phyloP scores from a whole-genome alignment of 371 early-diverging fungal species.

The Catenaria anguillulae region DNA sequence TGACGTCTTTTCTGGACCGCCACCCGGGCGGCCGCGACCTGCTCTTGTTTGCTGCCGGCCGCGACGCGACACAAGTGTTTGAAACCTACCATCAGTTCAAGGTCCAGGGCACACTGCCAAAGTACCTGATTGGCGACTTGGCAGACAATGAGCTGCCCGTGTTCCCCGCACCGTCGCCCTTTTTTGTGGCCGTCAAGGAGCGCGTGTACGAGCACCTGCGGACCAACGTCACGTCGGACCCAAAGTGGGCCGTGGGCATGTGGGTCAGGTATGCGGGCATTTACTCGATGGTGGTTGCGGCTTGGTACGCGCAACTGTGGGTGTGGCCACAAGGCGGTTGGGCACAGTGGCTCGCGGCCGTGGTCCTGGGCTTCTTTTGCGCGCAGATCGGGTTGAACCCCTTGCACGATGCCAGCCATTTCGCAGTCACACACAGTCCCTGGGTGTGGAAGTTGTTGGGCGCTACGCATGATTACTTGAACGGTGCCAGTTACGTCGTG shows the following conservation, averaged over 20 bases:
- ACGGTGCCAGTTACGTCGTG: constrained; percentile 34
- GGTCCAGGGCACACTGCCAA: constrained; percentile 22
- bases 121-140: constrained; percentile 26
- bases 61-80: constrained; percentile 48
- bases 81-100: constrained; percentile 35
- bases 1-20: constrained; percentile 57
- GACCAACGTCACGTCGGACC: constrained; percentile 8
- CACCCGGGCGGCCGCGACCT: constrained; percentile 61
- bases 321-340: constrained; percentile 18
- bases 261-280: constrained; percentile 29
- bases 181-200: constrained; percentile 22
- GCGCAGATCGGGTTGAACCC: constrained; percentile 37
- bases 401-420: constrained; percentile 40
- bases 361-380: constrained; percentile 32
- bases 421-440: constrained; percentile 33
- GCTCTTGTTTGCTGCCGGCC: constrained; percentile 45
- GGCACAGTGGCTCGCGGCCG: constrained; percentile 23
- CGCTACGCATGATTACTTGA: constrained; percentile 41
- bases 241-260: constrained; percentile 14
- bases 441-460: constrained; percentile 35
- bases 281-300: constrained; percentile 18
- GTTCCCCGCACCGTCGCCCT: constrained; percentile 30
- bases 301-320: constrained; percentile 28
- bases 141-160: constrained; percentile 30
- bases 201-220: constrained; percentile 14